Evolutionary conservation across 176 grass and related monocot species (phyloP).

Genomic region (Juncus inflexus): DNA sequence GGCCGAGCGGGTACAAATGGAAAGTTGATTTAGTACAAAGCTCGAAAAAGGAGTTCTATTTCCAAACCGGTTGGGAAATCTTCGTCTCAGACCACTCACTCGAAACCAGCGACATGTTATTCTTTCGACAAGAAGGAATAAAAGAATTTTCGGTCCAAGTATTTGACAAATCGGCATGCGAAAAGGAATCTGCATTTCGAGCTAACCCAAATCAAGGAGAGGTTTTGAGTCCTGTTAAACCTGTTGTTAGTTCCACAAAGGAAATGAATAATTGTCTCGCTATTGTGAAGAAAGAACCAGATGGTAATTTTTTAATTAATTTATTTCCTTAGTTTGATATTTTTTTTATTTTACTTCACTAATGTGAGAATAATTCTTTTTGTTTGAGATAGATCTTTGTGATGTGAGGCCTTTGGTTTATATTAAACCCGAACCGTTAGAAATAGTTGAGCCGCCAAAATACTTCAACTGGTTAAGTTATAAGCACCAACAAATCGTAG

Average conservation of each 20-base stretch:
- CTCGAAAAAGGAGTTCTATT: slow-evolving; percentile 27
- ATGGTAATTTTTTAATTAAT: background rate
- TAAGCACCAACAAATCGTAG: background rate
- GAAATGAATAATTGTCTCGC: slow-evolving; percentile 9
- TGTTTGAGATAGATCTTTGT: background rate
- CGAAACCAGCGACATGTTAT: slow-evolving; percentile 43
- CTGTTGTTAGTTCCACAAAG: background rate
- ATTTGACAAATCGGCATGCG: slow-evolving; percentile 41
- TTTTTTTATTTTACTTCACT: too few species aligned
- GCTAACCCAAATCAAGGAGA: slow-evolving; percentile 23
- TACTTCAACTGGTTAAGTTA: background rate
- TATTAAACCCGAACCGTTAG: slow-evolving; percentile 10
- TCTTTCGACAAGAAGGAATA: slow-evolving; percentile 51
- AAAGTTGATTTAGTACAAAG: slow-evolving; percentile 34
- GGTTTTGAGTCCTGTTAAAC: background rate
- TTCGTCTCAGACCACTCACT: slow-evolving; percentile 64
- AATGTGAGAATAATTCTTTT: too few species aligned
- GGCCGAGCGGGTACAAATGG: slow-evolving; percentile 58
- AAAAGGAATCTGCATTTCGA: slow-evolving; percentile 37
- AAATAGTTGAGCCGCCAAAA: slow-evolving; percentile 20
- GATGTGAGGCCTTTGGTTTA: background rate
- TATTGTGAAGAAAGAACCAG: slow-evolving; percentile 23
- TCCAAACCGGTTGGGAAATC: slow-evolving; percentile 59
- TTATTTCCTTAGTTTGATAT: slow-evolving; percentile 7
- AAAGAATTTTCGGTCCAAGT: slow-evolving; percentile 50